These are phyloP conservation scores for Tylopilus orsonianus DNA, from an alignment of 1,284 basidiomycete species.

Conservation along the genomic window DNA sequence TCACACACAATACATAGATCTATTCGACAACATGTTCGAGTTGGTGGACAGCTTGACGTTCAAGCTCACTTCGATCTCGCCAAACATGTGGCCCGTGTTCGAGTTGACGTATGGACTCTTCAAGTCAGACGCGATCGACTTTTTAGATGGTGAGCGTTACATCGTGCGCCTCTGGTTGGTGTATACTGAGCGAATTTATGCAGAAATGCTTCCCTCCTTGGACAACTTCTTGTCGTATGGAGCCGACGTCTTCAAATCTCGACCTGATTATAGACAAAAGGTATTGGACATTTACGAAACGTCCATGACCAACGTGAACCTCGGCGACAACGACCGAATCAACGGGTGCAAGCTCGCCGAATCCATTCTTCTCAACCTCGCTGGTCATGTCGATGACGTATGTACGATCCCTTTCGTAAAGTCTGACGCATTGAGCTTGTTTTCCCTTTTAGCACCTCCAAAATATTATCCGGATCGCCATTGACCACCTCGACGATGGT, in stretches of 20 bases:
- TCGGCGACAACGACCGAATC: slow-evolving; percentile 82
- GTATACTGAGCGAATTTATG: not conserved
- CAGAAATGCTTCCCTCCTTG: slow-evolving; percentile 87
- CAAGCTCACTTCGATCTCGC: slow-evolving; percentile 74
- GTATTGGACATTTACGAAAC: slow-evolving; percentile 83
- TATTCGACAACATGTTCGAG: slow-evolving; percentile 89
- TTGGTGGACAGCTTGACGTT: slow-evolving; percentile 85
- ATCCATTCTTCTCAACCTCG: slow-evolving; percentile 76
- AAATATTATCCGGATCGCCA: slow-evolving; percentile 60
- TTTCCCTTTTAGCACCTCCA: slow-evolving; percentile 41
- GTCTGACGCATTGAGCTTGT: not conserved
- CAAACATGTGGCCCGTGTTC: slow-evolving; percentile 86
- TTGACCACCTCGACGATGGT: slow-evolving; percentile 56
- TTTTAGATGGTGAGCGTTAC: slow-evolving; percentile 65
- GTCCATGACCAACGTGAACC: slow-evolving; percentile 66
- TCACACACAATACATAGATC: slow-evolving; percentile 47
- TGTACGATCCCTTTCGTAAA: slow-evolving; percentile 4
- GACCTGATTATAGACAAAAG: slow-evolving; percentile 79
- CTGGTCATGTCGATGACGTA: slow-evolving; percentile 77
- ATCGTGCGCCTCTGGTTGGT: not conserved
- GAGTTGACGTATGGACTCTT: slow-evolving; percentile 84
- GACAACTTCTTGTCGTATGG: slow-evolving; percentile 92
- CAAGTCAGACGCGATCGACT: slow-evolving; percentile 83
- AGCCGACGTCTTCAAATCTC: slow-evolving; percentile 69
- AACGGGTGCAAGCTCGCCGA: slow-evolving; percentile 88